Conservation (phyloP, 768 basidiomycete species). For the Phlegmacium glaucopus region DNA sequence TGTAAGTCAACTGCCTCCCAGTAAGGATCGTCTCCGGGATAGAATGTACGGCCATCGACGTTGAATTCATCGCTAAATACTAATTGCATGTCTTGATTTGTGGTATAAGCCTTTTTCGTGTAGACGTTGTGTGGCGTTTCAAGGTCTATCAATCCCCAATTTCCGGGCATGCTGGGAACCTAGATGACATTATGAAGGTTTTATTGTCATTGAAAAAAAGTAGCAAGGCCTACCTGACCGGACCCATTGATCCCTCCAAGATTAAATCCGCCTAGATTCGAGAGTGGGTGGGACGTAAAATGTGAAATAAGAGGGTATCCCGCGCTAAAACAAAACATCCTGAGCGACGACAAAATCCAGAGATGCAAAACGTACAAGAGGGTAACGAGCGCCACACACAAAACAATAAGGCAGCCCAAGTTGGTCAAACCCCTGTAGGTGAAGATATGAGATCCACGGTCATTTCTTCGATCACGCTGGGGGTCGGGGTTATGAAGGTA, state of each 20-base stretch:
- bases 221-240: constrained; percentile 52
- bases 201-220: background rate
- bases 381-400: constrained; percentile 48
- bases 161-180: constrained; percentile 60
- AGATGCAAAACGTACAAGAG: constrained; percentile 49
- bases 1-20: constrained; percentile 85
- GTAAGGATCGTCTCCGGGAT: constrained; percentile 86
- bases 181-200: constrained; percentile 14
- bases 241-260: constrained; percentile 74
- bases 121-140: constrained; percentile 67
- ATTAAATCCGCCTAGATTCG: constrained; percentile 61
- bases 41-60: constrained; percentile 73
- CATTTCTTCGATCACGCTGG: constrained; percentile 53
- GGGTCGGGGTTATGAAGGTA: constrained; percentile 75
- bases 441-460: constrained; percentile 45
- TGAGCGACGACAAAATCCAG: too few species aligned
- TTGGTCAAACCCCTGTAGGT: constrained; percentile 71
- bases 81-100: constrained; percentile 54
- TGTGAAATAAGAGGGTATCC: constrained; percentile 63
- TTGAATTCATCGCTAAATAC: constrained; percentile 93
- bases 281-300: constrained; percentile 42
- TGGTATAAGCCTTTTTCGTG: constrained; percentile 47
- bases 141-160: constrained; percentile 69
- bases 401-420: constrained; percentile 60
- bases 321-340: constrained; percentile 34